These are phyloP conservation scores for Carex sylvatica DNA, from an alignment of 202 grass and related monocot species.

Conservation along the genomic window DNA sequence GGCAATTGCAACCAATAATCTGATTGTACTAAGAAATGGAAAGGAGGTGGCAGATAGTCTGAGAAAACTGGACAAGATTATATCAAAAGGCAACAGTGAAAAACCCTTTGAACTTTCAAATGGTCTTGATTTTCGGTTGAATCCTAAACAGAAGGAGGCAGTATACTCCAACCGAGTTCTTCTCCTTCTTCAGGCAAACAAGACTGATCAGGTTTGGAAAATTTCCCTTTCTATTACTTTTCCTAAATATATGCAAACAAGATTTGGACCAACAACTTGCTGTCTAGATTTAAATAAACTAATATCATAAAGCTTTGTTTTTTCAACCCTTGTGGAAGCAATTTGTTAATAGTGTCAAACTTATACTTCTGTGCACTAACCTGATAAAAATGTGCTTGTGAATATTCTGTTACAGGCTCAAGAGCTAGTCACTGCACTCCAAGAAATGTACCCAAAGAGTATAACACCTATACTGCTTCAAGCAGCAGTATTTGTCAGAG, in stretches of 20 bases:
- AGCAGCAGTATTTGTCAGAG: slow-evolving; percentile 73
- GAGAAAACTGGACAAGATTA: slow-evolving; percentile 65
- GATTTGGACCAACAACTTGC: not conserved
- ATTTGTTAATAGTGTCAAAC: slow-evolving; percentile 8
- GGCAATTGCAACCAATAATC: slow-evolving; percentile 77
- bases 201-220: slow-evolving; percentile 66
- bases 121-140: slow-evolving; percentile 71
- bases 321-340: slow-evolving; percentile 20
- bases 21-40: slow-evolving; percentile 71
- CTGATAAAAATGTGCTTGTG: not conserved
- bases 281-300: not conserved
- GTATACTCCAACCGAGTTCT: slow-evolving; percentile 73
- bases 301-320: not conserved
- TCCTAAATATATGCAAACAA: not conserved
- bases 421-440: slow-evolving; percentile 59
- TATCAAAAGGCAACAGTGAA: slow-evolving; percentile 56
- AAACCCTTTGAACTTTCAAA: slow-evolving; percentile 66
- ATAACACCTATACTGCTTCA: slow-evolving; percentile 75
- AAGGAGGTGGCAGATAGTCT: slow-evolving; percentile 75
- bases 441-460: slow-evolving; percentile 59
- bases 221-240: not conserved
- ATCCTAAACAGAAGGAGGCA: slow-evolving; percentile 68
- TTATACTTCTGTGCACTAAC: not conserved
- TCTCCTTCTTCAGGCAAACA: slow-evolving; percentile 85
- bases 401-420: slow-evolving; percentile 58